Conservation (phyloP, 2,329 filamentous ascomycete species). For the Mariannaea elegans region DNA sequence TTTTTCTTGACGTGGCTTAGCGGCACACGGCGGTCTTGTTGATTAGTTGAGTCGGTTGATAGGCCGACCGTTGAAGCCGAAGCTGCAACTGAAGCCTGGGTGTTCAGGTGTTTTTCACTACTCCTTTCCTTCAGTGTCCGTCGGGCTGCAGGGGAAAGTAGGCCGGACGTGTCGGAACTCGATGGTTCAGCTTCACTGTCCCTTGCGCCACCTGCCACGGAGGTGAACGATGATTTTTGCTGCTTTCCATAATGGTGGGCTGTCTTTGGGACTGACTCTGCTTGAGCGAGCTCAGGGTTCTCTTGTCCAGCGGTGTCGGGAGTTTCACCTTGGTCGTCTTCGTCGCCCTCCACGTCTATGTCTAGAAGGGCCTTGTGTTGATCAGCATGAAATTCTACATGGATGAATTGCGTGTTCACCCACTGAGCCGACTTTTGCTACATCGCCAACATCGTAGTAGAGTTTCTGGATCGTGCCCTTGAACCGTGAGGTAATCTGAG, state of each 20-base stretch:
- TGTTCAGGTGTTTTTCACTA: too few species aligned
- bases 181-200: not conserved
- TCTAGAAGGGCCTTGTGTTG: constrained; percentile 5
- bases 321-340: not conserved
- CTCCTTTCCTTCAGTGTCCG: too few species aligned
- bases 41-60: too few species aligned
- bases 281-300: not conserved
- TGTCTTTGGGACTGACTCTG: not conserved
- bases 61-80: too few species aligned
- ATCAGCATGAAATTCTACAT: not conserved
- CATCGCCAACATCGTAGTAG: constrained; percentile 13
- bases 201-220: not conserved
- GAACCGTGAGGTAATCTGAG: constrained; percentile 23
- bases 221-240: not conserved
- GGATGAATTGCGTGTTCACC: not conserved
- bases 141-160: too few species aligned
- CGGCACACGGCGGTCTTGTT: not conserved
- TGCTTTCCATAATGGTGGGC: not conserved
- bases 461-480: constrained; percentile 7
- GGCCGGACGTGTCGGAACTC: too few species aligned
- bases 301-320: not conserved
- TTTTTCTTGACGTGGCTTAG: constrained; percentile 8
- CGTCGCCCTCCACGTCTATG: constrained; percentile 7
- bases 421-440: constrained; percentile 15
- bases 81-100: too few species aligned